Evolutionary conservation across 2,329 filamentous ascomycete genomes (phyloP).

Genomic region (Scolecobasidium constrictum): DNA sequence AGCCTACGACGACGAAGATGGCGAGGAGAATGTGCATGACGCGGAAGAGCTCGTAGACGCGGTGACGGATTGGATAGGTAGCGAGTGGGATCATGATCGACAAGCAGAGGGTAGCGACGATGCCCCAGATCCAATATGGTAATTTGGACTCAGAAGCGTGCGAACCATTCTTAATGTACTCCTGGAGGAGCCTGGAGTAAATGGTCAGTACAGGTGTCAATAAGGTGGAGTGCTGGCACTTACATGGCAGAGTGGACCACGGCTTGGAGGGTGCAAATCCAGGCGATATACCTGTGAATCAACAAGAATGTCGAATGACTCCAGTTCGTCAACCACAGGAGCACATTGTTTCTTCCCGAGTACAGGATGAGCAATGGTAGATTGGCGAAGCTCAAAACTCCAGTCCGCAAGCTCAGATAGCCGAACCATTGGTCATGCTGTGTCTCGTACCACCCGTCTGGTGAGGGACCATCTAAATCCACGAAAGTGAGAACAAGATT

Average conservation of each 20-base stretch:
- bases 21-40: conserved; percentile 30
- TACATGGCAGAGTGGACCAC: conserved; percentile 27
- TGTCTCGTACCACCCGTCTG: conserved; percentile 15
- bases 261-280: conserved; percentile 34
- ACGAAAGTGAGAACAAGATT: conserved; percentile 26
- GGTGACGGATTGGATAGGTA: conserved; percentile 25
- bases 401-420: conserved; percentile 30
- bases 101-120: conserved; percentile 26
- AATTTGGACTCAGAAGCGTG: conserved; percentile 18
- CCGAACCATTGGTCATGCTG: conserved; percentile 19
- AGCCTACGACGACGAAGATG: conserved; percentile 28
- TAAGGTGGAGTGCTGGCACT: conserved; percentile 19
- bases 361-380: conserved; percentile 35
- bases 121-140: conserved; percentile 36
- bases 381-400: conserved; percentile 30
- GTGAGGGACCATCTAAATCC: conserved; percentile 18
- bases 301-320: conserved; percentile 37
- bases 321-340: conserved; percentile 40
- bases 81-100: conserved; percentile 23
- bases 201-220: no score
- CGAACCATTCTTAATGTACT: conserved; percentile 18
- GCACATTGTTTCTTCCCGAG: conserved; percentile 35
- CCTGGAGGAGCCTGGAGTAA: conserved; percentile 22
- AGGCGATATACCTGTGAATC: conserved; percentile 39
- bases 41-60: conserved; percentile 34